Evolutionary conservation across 768 basidiomycete species (phyloP), one percentile per base, ranked within the genome.

Genomic region (Rhodotorula kratochvilovae): DNA sequence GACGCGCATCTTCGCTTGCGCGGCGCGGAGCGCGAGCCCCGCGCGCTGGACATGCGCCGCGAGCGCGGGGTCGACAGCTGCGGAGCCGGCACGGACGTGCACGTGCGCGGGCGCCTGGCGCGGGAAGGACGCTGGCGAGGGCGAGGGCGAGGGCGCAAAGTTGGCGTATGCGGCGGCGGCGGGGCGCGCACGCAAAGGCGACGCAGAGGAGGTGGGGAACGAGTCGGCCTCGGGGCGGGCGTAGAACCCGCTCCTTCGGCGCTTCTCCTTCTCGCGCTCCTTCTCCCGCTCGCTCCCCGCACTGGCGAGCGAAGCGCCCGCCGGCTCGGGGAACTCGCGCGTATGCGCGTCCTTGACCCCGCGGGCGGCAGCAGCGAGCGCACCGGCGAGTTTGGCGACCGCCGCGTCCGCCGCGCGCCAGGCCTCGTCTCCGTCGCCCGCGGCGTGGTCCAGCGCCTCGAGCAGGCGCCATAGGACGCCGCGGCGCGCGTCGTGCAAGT

Each of bases 1-100:
- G 35, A 67, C 46, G 19, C 58, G 61, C 23, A 70, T 46, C 35
- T 60, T 60, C 21, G 61, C 53, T 33, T 70, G 65, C 12, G 70
- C 33, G 1, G 61, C 35, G 2, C 58, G 48, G 29, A 74, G 54
- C 33, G 66, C 17, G 36, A 67, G 35, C 13, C 46, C 5, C 17
- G 51, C 53, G 25, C 45, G 15, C 11, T 39, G 21, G 19, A 45
- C 63, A 29, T 29, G 45, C 39, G 36, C 27, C 16, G 51, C 50
- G 67, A 39, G 53, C 31, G 8, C 29, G 19, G 16, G 8, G 54
- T 31, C 54, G 63, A 7, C 25, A 5, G 7, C 16, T 8, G 50
- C 15, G 19, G 31, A 27, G 29, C 19, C 39, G 39, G 27, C 36
- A 10, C 3, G 27, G 31, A 6, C 54, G 43, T 15, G 57, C 27